phyloP scores from a whole-genome alignment of 2,329 filamentous ascomycete species.

The Geosmithia morbida region DNA sequence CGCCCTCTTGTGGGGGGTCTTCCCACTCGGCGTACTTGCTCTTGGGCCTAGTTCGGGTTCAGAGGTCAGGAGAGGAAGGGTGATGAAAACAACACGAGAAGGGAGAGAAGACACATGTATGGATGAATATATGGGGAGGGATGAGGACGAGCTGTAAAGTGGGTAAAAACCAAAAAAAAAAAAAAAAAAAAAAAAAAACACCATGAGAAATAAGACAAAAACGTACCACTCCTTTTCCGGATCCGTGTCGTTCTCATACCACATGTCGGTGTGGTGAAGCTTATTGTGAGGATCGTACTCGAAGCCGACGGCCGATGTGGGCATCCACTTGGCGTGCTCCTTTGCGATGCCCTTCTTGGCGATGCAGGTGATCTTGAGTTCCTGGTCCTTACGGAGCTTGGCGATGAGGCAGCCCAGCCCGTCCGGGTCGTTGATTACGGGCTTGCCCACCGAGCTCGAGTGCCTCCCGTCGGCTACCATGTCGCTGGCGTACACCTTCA shows the following conservation, averaged over 20 bases:
- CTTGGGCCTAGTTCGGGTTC: conserved; percentile 55
- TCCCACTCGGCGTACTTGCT: conserved; percentile 70
- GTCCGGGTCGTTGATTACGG: conserved; percentile 72
- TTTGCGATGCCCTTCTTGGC: conserved; percentile 98
- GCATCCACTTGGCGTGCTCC: conserved; percentile 97
- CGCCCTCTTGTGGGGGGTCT: conserved; percentile 64
- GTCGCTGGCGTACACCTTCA: conserved; percentile 90
- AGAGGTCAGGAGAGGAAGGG: no score
- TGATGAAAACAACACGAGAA: no score
- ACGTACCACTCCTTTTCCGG: conserved; percentile 70
- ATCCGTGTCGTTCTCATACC: conserved; percentile 71
- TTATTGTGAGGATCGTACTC: conserved; percentile 99
- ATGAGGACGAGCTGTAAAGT: no score
- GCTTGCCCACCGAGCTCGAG: conserved; percentile 64
- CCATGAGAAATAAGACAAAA: background rate
- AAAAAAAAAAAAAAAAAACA: background rate
- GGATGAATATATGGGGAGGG: no score
- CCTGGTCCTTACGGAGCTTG: conserved; percentile 81
- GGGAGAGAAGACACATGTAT: no score
- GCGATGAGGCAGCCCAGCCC: conserved; percentile 73
- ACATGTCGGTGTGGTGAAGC: conserved; percentile 79
- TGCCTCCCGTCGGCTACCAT: conserved; percentile 58
- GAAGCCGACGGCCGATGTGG: conserved; percentile 82
- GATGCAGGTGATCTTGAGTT: conserved; percentile 79
- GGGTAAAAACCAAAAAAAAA: conserved; percentile 3